Base-by-base conservation (phyloP, 2,329 filamentous ascomycete genomes). In the Microcyclosporella mali region DNA sequence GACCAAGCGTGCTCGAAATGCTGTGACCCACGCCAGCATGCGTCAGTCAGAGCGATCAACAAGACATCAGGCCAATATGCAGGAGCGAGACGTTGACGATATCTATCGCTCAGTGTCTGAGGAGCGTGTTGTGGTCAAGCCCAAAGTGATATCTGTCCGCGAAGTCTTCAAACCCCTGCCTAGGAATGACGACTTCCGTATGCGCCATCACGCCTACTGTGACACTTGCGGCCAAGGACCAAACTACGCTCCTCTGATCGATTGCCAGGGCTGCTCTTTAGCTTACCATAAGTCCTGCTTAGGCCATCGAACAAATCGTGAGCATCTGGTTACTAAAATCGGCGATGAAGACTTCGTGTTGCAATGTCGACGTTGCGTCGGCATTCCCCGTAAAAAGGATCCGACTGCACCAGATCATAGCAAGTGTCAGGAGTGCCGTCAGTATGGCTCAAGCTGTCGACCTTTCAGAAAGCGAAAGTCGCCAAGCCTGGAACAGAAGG, bases 251-350 rank as follows among this genome's bases (percentile, higher is more conserved):
- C 71, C 77, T 30, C 70, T 98, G 17, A 75, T 98, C 27, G 82
- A 83, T 58, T 98, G 92, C 55, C 94, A 98, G 66, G 92, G 92
- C 21, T 98, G 92, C 62, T 88, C 83, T 2, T 72, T 82, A 36
- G 75, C 85, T 0, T 95, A 88, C 54, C 92, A 98, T 66, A 87
- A 85, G 62, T 69, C 68, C 31, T 98, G 92, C 59, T 72, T 98
- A 19, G 88, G 90, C 1, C 71, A 74, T 37, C 79, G 92, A 37
- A 77, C 75, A 39, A 70, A 64, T 10, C 77, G 92, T 47, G 88
- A 95, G n/a, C 92, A 97, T 62, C 69, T 92, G 28, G 87, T 87
- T 8, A 97, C 88, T 17, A 98, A 97, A 62, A 66, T 95, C 40
- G 81, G 73, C 2, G 71, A 83, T 1, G 79, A 83, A 2, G 67